Evolutionary conservation across 73 alveolate species (phyloP), one percentile per base, ranked within the genome.

Genomic region (Urostyla sp.): DNA sequence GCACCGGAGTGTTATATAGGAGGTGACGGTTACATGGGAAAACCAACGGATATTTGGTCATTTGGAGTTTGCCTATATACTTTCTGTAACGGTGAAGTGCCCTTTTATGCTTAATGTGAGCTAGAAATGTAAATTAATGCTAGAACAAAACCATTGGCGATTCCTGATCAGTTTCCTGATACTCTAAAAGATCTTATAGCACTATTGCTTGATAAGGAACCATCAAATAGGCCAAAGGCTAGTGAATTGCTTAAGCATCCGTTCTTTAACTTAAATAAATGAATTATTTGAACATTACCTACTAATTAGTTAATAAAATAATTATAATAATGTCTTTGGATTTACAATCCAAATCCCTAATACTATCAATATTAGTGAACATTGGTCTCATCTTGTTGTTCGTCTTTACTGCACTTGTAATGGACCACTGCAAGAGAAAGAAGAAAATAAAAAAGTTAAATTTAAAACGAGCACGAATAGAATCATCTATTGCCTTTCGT

Each of bases 171-270:
- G n/a, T 73, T 56, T 46, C 27, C 75, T 72, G 58, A 15, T 0
- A 76, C 53, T 0, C 31, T 72, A 16, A 56, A 46, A 18, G 93
- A 91, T 73, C 84, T 94, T 57, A 84, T 94, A 37, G 57, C 56
- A 28, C 89, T 85, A 61, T 78, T 93, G 50, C 88, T 92, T 24
- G 84, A 59, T 4, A 94, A 94, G 72, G 95, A 94, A 69, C 96
- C 96, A 34, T 36, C 59, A n/a, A 66, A 88, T 49, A 75, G 98
- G 31, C 93, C 92, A 20, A 82, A 91, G 56, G 95, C 92, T 13
- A 49, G 61, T 40, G 94, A 91, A 67, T 74, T 88, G 24, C 76
- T 87, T 15, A 75, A 84, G 45, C 98, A 94, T 89, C 95, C 89
- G 15, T 94, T 95, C 94, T 83, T 83, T 36, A 53, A 66, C 20